A percentile compares a stretch with the other conserved stretches of the same genome.
These are phyloP conservation scores for Plasmopara muralis DNA, from an alignment of 352 stramenopile species.

Conservation along the genomic window DNA sequence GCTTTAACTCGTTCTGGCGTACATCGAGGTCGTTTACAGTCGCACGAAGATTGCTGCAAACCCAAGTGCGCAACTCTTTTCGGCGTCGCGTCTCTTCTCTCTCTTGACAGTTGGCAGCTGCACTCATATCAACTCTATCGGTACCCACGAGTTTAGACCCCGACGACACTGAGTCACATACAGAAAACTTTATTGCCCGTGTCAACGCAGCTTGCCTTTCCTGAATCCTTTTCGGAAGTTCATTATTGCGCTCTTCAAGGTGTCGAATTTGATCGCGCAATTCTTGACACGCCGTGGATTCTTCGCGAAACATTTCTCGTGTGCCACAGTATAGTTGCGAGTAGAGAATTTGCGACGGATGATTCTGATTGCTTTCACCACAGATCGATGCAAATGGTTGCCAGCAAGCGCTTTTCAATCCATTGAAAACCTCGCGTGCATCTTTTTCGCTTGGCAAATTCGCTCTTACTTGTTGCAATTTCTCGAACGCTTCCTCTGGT, in stretches of 20 bases:
- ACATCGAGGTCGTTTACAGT: slow-evolving; percentile 50
- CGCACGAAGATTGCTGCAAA: slow-evolving; percentile 43
- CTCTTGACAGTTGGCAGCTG: slow-evolving; percentile 11
- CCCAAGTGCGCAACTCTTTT: slow-evolving; percentile 44
- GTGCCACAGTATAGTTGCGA: slow-evolving; percentile 31
- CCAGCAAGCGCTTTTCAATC: slow-evolving; percentile 38
- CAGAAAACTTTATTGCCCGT: slow-evolving; percentile 14
- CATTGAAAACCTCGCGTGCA: slow-evolving; percentile 13
- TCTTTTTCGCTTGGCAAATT: neutral
- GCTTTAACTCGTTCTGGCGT: slow-evolving; percentile 54
- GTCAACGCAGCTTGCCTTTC: slow-evolving; percentile 18
- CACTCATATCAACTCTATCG: slow-evolving; percentile 6
- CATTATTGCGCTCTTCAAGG: slow-evolving; percentile 22
- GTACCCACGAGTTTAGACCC: neutral
- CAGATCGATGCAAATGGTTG: slow-evolving; percentile 3
- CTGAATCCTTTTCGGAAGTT: slow-evolving; percentile 28
- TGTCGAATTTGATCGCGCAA: slow-evolving; percentile 18
- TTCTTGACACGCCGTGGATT: slow-evolving; percentile 13
- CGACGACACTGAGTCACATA: neutral
- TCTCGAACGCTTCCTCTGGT: slow-evolving; percentile 25
- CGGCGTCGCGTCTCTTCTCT: slow-evolving; percentile 35
- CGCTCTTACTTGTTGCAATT: slow-evolving; percentile 7
- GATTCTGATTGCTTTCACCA: neutral
- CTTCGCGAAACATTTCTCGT: slow-evolving; percentile 21
- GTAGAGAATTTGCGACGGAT: slow-evolving; percentile 18